Percentiles rank a stretch among this genome's conserved stretches.
Evolutionary conservation across 495 filamentous ascomycete species (phyloP).

Genomic region (Apodospora peruviana): DNA sequence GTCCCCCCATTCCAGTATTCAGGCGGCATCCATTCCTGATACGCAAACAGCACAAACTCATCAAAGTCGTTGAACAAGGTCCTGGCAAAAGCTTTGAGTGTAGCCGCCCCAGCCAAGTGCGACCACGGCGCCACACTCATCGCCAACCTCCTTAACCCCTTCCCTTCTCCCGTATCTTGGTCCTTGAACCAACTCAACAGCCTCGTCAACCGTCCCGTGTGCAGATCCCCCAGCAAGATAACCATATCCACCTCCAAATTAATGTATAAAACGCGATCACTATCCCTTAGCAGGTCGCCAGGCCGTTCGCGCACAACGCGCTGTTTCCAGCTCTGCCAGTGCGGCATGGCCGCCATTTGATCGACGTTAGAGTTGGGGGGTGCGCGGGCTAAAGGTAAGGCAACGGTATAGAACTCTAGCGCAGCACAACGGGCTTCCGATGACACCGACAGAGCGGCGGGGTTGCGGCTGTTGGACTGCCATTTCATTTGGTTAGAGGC

Average conservation of each 20-base stretch:
- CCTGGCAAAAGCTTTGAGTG: slow-evolving; percentile 19
- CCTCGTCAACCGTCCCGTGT: slow-evolving; percentile 11
- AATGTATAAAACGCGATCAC: slow-evolving; percentile 22
- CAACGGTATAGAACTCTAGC: slow-evolving; percentile 22
- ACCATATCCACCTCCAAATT: slow-evolving; percentile 24
- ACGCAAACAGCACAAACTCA: slow-evolving; percentile 23
- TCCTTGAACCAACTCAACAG: slow-evolving; percentile 21
- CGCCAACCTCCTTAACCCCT: slow-evolving; percentile 55
- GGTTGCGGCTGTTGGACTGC: slow-evolving; percentile 27
- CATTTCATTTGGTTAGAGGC: slow-evolving; percentile 10
- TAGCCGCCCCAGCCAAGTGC: slow-evolving; percentile 30
- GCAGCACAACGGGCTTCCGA: slow-evolving; percentile 27
- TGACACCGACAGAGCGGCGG: slow-evolving; percentile 24
- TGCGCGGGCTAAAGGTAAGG: slow-evolving; percentile 16
- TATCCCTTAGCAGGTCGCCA: slow-evolving; percentile 5
- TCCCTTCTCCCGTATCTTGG: slow-evolving; percentile 1
- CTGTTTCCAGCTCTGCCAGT: background rate
- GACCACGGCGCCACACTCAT: slow-evolving; percentile 58
- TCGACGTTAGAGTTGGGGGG: background rate
- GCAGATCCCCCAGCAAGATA: slow-evolving; percentile 21
- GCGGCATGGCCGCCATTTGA: too few species aligned
- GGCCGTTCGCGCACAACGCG: slow-evolving; percentile 10
- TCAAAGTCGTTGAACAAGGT: slow-evolving; percentile 22
- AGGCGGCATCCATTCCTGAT: slow-evolving; percentile 17
- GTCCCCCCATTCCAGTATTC: slow-evolving; percentile 13